Conservation (phyloP, 2,329 filamentous ascomycete genomes). For the Hypoxylon sp. region DNA sequence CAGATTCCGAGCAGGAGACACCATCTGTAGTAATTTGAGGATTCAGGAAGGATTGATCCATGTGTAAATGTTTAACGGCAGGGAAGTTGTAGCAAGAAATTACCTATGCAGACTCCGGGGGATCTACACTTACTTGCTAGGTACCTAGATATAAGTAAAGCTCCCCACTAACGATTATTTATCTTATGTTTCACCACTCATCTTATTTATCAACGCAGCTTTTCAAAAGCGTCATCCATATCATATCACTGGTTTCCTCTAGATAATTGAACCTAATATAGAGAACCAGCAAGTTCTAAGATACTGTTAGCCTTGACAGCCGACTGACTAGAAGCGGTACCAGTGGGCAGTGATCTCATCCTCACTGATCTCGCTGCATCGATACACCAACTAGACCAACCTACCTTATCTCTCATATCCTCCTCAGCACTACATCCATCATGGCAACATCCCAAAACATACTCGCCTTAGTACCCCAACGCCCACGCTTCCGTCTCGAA, state of each 20-base stretch:
- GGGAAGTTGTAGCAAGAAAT: not conserved
- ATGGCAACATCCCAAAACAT: slow-evolving; percentile 7
- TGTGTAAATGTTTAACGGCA: not conserved
- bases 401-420: not conserved
- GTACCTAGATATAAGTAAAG: not conserved
- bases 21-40: not conserved
- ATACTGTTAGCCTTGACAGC: not conserved
- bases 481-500: slow-evolving; percentile 60
- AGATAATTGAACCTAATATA: not conserved
- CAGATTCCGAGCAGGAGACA: not conserved
- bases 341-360: not conserved
- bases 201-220: slow-evolving; percentile 7
- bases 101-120: not conserved
- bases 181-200: slow-evolving; percentile 13
- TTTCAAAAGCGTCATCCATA: not conserved
- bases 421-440: not conserved
- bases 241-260: not conserved
- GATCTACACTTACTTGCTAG: not conserved
- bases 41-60: not conserved
- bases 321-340: not conserved
- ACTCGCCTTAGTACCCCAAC: not conserved
- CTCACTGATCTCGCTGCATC: not conserved
- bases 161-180: slow-evolving; percentile 7
- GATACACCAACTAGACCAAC: not conserved
- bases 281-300: not conserved